Evolutionary conservation across 2,329 filamentous ascomycete genomes (phyloP), one percentile per base, ranked within the genome.

Genomic region (Aspergillus felis): DNA sequence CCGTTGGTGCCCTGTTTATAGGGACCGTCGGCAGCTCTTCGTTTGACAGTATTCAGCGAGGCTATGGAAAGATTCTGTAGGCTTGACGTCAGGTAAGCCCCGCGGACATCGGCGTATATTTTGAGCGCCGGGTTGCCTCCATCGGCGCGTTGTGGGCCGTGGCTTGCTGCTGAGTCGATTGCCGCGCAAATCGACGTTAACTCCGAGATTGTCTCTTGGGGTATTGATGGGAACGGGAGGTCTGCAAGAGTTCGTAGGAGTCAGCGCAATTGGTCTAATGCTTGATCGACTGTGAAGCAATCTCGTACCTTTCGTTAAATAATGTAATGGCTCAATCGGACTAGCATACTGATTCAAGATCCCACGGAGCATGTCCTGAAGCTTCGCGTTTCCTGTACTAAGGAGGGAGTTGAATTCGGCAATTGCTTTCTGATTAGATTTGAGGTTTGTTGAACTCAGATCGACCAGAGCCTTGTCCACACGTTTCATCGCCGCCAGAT

Each of bases 1-100:
- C 92, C 93, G 73, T 94, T 97, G 24, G 90, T 94, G 14, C 92
- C 93, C 58, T 90, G 84, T 58, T 87, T 87, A 74, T 99, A 99
- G 9, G 95, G 84, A 2, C 90, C 90, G 71, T 93, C 91, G 1
- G 88, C 82, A 14, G 81, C 78, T 54, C 87, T 87, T 76, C 91
- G 89, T 73, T 91, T 92, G 24, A 89, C 82, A 51, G 92, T 88
- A 79, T 91, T 88, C 71, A 95, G 80, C 32, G 92, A 95, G 17
- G 93, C 93, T 44, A 90, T 87, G 2, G 94, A 90, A 49, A 97
- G 81, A 71, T 96, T 97, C 59, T 90, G 87, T 62, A 99, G 76
- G 9, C 90, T 92, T 17, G 83, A 82, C 3, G 88, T 84, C n/a
- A 99, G 81, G 72, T 97, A 97, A 49, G 91, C 88, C 10, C 92